Percentiles rank a stretch among this genome's conserved stretches.
Conservation (phyloP, 352 stramenopile genomes). For the Pythium oligandrum region DNA sequence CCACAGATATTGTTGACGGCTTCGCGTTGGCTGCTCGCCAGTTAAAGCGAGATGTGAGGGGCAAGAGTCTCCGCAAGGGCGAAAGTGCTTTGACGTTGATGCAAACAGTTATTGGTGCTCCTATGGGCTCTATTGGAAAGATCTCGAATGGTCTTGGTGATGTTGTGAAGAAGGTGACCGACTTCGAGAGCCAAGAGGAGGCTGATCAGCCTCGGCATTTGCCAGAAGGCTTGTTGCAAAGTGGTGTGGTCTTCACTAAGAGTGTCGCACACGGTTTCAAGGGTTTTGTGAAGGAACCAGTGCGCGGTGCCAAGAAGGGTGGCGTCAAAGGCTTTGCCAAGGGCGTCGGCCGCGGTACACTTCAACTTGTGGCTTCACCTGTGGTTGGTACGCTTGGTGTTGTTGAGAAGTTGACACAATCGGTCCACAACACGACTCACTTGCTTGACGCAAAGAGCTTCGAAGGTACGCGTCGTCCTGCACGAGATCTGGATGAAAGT, state of each 20-base stretch:
- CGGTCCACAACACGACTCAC: constrained; percentile 83
- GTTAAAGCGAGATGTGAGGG: constrained; percentile 72
- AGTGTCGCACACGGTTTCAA: constrained; percentile 69
- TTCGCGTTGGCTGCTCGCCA: constrained; percentile 76
- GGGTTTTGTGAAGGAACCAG: constrained; percentile 79
- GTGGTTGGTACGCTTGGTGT: constrained; percentile 77
- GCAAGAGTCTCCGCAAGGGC: constrained; percentile 77
- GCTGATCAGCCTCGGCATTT: constrained; percentile 65
- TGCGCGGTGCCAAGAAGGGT: constrained; percentile 64
- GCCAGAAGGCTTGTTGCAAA: constrained; percentile 66
- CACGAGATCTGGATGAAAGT: constrained; percentile 50
- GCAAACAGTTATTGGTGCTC: constrained; percentile 78
- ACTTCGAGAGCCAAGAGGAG: constrained; percentile 80
- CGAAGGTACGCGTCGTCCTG: constrained; percentile 68
- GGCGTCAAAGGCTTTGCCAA: constrained; percentile 83
- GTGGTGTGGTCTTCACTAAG: constrained; percentile 72
- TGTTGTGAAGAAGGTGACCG: constrained; percentile 78
- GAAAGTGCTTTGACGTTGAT: constrained; percentile 74
- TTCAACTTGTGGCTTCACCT: constrained; percentile 76
- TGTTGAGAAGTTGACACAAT: constrained; percentile 82
- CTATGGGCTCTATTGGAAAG: constrained; percentile 72
- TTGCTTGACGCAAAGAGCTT: constrained; percentile 78
- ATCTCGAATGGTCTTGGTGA: constrained; percentile 82
- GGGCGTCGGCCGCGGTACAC: constrained; percentile 68
- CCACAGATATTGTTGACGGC: constrained; percentile 82